phyloP scores from a whole-genome alignment of 768 basidiomycete species.

The Kwoniella botswanensis region DNA sequence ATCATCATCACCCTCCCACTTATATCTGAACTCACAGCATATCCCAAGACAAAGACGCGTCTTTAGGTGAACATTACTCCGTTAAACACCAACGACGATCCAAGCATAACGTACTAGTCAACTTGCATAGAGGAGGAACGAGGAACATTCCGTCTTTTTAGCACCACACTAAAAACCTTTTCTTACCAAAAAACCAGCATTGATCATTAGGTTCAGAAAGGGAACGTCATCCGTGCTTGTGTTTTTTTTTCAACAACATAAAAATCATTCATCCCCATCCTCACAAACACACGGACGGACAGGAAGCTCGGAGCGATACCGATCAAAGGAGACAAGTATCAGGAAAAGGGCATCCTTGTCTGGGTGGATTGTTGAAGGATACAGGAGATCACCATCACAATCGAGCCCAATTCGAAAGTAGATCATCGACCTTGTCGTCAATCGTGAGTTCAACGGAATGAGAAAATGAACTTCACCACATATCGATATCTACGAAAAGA shows the following conservation, averaged over 20 bases:
- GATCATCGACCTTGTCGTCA: not conserved
- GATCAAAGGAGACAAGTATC: too few species aligned
- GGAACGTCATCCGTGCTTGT: slow-evolving; percentile 4
- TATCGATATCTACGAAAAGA: not conserved
- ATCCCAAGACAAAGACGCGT: not conserved
- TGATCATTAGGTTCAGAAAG: not conserved
- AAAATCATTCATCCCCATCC: not conserved
- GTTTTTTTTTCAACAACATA: not conserved
- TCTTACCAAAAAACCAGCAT: not conserved
- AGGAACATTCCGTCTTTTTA: not conserved
- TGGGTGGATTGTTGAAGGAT: not conserved
- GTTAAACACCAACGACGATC: not conserved
- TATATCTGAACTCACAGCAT: not conserved
- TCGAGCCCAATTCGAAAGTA: not conserved
- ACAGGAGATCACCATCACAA: not conserved
- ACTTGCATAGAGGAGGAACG: not conserved
- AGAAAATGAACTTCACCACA: not conserved
- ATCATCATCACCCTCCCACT: not conserved
- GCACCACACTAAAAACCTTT: not conserved
- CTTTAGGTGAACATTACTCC: not conserved
- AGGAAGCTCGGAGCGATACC: not conserved
- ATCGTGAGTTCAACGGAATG: not conserved
- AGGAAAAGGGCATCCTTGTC: not conserved
- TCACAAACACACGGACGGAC: not conserved
- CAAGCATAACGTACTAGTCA: not conserved